A percentile compares a stretch with the other conserved stretches of the same genome.
phyloP scores from a whole-genome alignment of 805 yeast species.

The Geotrichum ghanense region DNA sequence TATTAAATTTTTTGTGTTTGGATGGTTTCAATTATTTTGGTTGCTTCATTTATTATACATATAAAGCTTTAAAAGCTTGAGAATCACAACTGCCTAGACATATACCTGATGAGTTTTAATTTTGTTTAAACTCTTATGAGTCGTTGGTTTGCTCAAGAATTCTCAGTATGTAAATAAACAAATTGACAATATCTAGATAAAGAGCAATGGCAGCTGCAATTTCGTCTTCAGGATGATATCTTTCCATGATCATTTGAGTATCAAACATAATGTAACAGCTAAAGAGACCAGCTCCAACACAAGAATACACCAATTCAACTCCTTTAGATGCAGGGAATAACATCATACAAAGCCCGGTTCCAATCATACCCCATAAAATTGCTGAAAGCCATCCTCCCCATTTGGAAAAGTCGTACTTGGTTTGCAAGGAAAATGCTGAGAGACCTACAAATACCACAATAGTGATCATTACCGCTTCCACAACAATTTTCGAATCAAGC shows the following conservation, averaged over 20 bases:
- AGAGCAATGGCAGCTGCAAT: constrained; percentile 67
- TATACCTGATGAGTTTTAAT: neutral
- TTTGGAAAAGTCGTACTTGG: constrained; percentile 61
- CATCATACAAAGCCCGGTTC: constrained; percentile 58
- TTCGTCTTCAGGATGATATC: constrained; percentile 72
- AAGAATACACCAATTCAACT: constrained; percentile 56
- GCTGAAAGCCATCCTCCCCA: constrained; percentile 50
- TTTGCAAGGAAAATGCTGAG: constrained; percentile 64
- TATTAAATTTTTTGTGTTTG: too few species aligned
- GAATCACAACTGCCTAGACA: neutral
- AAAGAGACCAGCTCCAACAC: constrained; percentile 65
- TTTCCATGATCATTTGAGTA: constrained; percentile 69
- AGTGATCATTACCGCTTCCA: constrained; percentile 64
- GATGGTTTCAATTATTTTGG: too few species aligned
- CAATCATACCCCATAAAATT: constrained; percentile 56
- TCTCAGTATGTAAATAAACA: constrained; percentile 66
- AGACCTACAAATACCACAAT: constrained; percentile 63
- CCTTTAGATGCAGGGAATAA: constrained; percentile 50
- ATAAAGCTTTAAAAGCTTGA: too few species aligned
- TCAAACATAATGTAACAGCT: constrained; percentile 64
- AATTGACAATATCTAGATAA: constrained; percentile 72
- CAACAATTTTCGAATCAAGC: constrained; percentile 49
- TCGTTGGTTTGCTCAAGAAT: constrained; percentile 30
- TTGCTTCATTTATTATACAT: too few species aligned
- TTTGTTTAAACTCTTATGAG: neutral